phyloP scores from a whole-genome alignment of 106 monocot genomes.

The Acorus calamus region DNA sequence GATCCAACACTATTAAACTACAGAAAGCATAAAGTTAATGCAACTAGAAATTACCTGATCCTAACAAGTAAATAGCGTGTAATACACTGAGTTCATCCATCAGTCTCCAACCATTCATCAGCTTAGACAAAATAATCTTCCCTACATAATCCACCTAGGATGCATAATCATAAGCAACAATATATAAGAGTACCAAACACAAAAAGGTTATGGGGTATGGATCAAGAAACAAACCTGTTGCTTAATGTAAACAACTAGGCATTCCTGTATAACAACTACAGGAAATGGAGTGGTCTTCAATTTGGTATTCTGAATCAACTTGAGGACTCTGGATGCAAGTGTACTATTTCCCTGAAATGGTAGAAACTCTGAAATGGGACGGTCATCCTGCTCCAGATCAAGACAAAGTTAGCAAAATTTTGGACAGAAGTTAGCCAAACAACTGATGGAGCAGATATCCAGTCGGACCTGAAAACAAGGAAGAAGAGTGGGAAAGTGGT shows the following conservation, averaged over 20 bases:
- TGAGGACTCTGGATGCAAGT: conserved; percentile 62
- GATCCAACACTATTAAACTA: conserved; percentile 1
- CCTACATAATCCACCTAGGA: conserved; percentile 82
- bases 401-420: background rate
- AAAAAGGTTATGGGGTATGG: background rate
- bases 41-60: conserved; percentile 53
- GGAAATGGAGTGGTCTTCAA: conserved; percentile 40
- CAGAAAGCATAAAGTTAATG: background rate
- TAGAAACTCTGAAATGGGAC: conserved; percentile 53
- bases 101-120: conserved; percentile 89
- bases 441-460: background rate
- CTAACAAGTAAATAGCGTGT: conserved; percentile 82
- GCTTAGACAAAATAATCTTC: conserved; percentile 57
- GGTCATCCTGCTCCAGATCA: conserved; percentile 42
- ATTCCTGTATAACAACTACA: conserved; percentile 59
- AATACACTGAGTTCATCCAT: conserved; percentile 84
- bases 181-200: background rate
- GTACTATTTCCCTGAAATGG: conserved; percentile 84
- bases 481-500: conserved; percentile 79
- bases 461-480: conserved; percentile 55
- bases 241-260: conserved; percentile 53
- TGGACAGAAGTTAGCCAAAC: background rate
- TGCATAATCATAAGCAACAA: background rate
- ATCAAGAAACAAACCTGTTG: conserved; percentile 45
- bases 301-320: conserved; percentile 41